Evolutionary conservation across 1,284 basidiomycete species (phyloP).

Genomic region (Microbotryum saponariae): DNA sequence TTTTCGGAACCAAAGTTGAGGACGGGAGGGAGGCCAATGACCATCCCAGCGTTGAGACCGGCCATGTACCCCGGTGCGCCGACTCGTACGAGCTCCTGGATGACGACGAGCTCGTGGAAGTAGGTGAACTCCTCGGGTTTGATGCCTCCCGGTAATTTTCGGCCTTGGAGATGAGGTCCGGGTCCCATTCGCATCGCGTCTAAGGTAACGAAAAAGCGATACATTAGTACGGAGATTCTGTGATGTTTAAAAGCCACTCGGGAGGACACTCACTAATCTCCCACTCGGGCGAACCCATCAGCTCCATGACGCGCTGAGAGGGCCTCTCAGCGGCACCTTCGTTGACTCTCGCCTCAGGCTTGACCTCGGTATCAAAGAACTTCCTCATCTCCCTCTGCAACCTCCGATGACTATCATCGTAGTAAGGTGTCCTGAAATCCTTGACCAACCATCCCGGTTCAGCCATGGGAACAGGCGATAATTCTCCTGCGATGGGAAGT

Average conservation of each 20-base stretch:
- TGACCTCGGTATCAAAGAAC: constrained; percentile 19
- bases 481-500: constrained; percentile 16
- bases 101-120: constrained; percentile 34
- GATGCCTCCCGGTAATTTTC: constrained; percentile 39
- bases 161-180: constrained; percentile 40
- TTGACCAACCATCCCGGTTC: constrained; percentile 26
- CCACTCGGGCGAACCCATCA: constrained; percentile 32
- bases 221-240: background rate
- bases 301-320: constrained; percentile 33
- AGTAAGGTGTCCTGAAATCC: constrained; percentile 24
- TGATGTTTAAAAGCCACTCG: constrained; percentile 4
- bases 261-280: constrained; percentile 8
- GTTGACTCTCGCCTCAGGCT: constrained; percentile 29
- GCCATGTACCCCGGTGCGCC: constrained; percentile 34
- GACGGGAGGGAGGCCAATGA: constrained; percentile 46
- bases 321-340: constrained; percentile 36
- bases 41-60: constrained; percentile 63
- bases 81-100: constrained; percentile 40
- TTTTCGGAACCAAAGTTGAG: constrained; percentile 42
- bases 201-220: background rate
- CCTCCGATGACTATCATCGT: constrained; percentile 15
- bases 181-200: constrained; percentile 41
- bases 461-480: constrained; percentile 20
- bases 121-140: constrained; percentile 39
- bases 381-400: constrained; percentile 23